phyloP scores from a whole-genome alignment of 2,329 filamentous ascomycete genomes.

The Arthrobotrys musiformis region DNA sequence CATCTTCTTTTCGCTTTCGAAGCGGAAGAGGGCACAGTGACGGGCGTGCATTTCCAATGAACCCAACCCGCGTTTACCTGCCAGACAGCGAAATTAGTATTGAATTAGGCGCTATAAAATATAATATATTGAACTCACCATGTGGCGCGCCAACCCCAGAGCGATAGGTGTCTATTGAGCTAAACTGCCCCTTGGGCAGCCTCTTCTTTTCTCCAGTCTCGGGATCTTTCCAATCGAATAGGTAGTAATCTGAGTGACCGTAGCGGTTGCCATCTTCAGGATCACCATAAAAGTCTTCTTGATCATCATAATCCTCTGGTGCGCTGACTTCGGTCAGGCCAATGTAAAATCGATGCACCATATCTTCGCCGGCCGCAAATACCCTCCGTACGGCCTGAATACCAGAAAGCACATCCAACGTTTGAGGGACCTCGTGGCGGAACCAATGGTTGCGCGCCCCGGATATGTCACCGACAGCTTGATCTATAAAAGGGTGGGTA shows the following conservation, averaged over 20 bases:
- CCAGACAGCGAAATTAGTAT: background rate
- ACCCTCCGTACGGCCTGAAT: conserved; percentile 55
- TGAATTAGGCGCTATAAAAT: too few species aligned
- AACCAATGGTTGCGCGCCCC: background rate
- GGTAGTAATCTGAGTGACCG: conserved; percentile 1
- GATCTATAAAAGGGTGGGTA: conserved; percentile 19
- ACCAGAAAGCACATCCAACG: conserved; percentile 25
- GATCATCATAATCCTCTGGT: conserved; percentile 37
- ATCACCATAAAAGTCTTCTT: conserved; percentile 16
- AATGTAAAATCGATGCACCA: conserved; percentile 56
- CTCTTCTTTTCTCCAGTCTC: conserved; percentile 24
- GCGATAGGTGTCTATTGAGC: conserved; percentile 32
- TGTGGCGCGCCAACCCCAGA: conserved; percentile 39
- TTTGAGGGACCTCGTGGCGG: background rate
- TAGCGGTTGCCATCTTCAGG: background rate
- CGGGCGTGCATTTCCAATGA: conserved; percentile 46
- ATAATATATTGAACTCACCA: conserved; percentile 32
- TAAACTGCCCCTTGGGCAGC: conserved; percentile 29
- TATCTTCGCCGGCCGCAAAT: conserved; percentile 54
- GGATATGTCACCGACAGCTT: conserved; percentile 15
- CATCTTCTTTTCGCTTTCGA: conserved; percentile 45
- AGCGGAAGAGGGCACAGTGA: conserved; percentile 41
- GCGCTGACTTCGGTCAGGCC: conserved; percentile 27
- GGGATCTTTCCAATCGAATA: conserved; percentile 25
- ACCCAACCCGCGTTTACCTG: conserved; percentile 36